A percentile compares a stretch with the other conserved stretches of the same genome.
These are phyloP conservation scores for Penicillium flavigenum DNA, from an alignment of 495 filamentous ascomycete species.

Conservation along the genomic window DNA sequence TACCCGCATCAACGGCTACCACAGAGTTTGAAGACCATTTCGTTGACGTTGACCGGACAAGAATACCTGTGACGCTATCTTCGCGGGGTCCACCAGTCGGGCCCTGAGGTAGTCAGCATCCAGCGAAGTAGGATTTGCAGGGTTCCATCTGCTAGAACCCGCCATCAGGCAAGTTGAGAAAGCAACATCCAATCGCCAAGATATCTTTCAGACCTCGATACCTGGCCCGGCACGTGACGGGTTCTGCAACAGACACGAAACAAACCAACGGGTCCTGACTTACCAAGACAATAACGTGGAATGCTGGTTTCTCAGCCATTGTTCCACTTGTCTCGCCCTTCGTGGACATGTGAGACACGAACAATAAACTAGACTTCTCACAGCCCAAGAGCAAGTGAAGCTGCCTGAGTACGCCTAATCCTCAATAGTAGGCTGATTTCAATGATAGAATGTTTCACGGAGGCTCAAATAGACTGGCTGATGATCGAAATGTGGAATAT, in stretches of 20 bases:
- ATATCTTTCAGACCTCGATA: slow-evolving; percentile 8
- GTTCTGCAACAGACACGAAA: slow-evolving; percentile 4
- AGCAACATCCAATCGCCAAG: background rate
- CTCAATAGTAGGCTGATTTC: background rate
- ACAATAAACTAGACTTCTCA: background rate
- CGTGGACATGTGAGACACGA: slow-evolving; percentile 14
- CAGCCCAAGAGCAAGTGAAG: background rate
- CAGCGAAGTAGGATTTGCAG: background rate
- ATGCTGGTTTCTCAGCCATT: slow-evolving; percentile 44
- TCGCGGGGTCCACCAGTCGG: slow-evolving; percentile 88
- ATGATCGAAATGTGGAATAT: background rate
- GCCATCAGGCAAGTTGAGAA: slow-evolving; percentile 7
- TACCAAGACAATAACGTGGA: slow-evolving; percentile 81
- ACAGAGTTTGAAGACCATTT: slow-evolving; percentile 78
- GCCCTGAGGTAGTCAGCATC: slow-evolving; percentile 61
- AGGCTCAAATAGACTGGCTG: background rate
- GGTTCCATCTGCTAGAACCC: slow-evolving; percentile 26
- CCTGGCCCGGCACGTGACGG: slow-evolving; percentile 12
- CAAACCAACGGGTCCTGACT: slow-evolving; percentile 35
- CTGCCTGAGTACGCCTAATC: slow-evolving; percentile 1
- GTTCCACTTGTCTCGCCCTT: background rate
- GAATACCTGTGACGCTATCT: slow-evolving; percentile 82
- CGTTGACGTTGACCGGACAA: slow-evolving; percentile 77
- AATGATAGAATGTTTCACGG: slow-evolving; percentile 6
- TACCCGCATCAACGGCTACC: slow-evolving; percentile 88